phyloP scores from a whole-genome alignment of 768 basidiomycete species.

The Zangia roseola region DNA sequence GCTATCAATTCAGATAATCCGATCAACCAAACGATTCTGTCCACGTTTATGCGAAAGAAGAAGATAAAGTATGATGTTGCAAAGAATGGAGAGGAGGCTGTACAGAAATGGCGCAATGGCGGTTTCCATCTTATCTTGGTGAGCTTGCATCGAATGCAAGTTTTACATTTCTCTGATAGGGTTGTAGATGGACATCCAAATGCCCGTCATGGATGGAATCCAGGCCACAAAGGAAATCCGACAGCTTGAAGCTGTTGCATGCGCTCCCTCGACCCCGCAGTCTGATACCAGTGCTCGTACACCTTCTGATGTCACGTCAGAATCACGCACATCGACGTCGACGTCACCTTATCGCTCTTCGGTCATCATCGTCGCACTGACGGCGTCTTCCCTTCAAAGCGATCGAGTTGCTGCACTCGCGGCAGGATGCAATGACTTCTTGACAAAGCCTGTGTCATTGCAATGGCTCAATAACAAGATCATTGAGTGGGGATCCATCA shows the following conservation, averaged over 20 bases:
- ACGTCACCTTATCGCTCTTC: slow-evolving; percentile 81
- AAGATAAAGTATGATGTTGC: slow-evolving; percentile 94
- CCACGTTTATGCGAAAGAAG: slow-evolving; percentile 96
- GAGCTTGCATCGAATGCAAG: slow-evolving; percentile 29
- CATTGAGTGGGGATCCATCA: slow-evolving; percentile 99
- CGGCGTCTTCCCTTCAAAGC: slow-evolving; percentile 90
- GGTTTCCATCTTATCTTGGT: slow-evolving; percentile 95
- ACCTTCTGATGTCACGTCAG: slow-evolving; percentile 53
- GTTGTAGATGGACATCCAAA: slow-evolving; percentile 96
- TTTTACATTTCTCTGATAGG: slow-evolving; percentile 11
- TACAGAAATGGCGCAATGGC: slow-evolving; percentile 91
- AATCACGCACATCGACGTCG: slow-evolving; percentile 39
- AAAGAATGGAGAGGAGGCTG: slow-evolving; percentile 93
- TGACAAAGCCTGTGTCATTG: slow-evolving; percentile 95
- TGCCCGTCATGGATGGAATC: slow-evolving; percentile 99
- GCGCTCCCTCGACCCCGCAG: slow-evolving; percentile 66
- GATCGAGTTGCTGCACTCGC: slow-evolving; percentile 97
- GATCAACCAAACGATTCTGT: slow-evolving; percentile 96
- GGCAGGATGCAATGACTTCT: slow-evolving; percentile 97
- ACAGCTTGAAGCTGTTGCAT: slow-evolving; percentile 73
- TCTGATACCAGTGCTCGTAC: slow-evolving; percentile 47
- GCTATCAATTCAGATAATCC: slow-evolving; percentile 75
- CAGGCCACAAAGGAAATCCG: slow-evolving; percentile 96
- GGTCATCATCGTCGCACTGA: slow-evolving; percentile 99
- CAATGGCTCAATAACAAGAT: slow-evolving; percentile 98